Evolutionary conservation across 345 rosid species (phyloP), one percentile per base, ranked within the genome.

Genomic region (Salix suchowensis): DNA sequence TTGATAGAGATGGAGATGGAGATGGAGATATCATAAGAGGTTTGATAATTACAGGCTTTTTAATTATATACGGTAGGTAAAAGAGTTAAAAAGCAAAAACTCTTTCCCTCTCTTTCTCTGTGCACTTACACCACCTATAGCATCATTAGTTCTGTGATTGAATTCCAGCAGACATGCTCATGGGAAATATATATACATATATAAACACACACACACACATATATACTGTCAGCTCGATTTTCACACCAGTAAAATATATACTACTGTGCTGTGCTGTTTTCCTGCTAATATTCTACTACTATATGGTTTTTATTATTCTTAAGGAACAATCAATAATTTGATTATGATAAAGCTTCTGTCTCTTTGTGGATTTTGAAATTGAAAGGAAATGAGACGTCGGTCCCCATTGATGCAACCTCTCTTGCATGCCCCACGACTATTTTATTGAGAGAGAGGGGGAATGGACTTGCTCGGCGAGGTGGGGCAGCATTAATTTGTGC

Each of bases 81-180:
- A 74, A 72, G 72, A 42, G 68, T 77, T 76, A 70, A 81, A 85
- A 77, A 75, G 85, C 78, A 72, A 72, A 26, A 34, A 44, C 79
- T 74, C 79, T 82, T 82, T 83, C 28, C 60, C 60, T 70, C 60
- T 76, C 54, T 74, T n/a, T 55, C 62, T 54, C 60, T 21, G 71
- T 73, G 77, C 72, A 68, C 77, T 52, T 67, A 65, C 73, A 73
- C 81, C 23, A 72, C 4, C 30, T 2, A n/a, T 10, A n/a, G 19
- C 65, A 78, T 85, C 80, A 81, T 83, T 86, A 83, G 72, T 46
- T 75, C 70, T 74, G 72, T 81, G 80, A 79, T 79, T 83, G 83
- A 60, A 62, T 74, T 78, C 76, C 62, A 74, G n/a, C 74, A 72
- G 72, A 77, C 83, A 66, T 81, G 78, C 79, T 74, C 79, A 55